Evolutionary conservation across 1,284 basidiomycete genomes (phyloP).

Genomic region (Baeospora myosura): DNA sequence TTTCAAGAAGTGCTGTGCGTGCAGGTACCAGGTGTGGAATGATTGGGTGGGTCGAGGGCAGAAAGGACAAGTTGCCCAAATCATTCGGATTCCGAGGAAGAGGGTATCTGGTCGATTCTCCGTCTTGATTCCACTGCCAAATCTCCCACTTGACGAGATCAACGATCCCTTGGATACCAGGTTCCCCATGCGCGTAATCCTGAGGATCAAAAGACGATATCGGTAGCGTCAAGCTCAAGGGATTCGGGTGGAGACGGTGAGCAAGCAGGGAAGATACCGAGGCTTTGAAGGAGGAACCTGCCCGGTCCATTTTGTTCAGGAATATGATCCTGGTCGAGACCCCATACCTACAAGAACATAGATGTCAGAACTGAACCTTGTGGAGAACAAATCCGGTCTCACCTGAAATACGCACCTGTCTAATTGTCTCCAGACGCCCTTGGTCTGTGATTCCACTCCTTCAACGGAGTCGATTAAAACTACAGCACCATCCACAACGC

Average conservation of each 20-base stretch:
- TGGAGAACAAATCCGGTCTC: constrained; percentile 9
- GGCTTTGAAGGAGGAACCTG: constrained; percentile 70
- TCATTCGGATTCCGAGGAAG: constrained; percentile 46
- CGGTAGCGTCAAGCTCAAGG: constrained; percentile 70
- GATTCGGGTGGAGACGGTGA: constrained; percentile 69
- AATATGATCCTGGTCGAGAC: constrained; percentile 76
- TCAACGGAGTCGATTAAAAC: constrained; percentile 87
- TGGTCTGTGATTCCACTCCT: constrained; percentile 86
- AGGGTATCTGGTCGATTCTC: constrained; percentile 35
- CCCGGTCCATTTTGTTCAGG: constrained; percentile 83
- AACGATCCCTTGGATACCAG: constrained; percentile 70
- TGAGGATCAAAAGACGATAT: constrained; percentile 61
- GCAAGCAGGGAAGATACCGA: constrained; percentile 66
- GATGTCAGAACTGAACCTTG: constrained; percentile 7
- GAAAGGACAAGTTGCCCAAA: constrained; percentile 37
- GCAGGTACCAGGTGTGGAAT: constrained; percentile 59
- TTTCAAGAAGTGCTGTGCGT: constrained; percentile 65
- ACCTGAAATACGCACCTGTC: constrained; percentile 54
- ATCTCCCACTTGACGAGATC: constrained; percentile 77
- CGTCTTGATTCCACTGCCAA: constrained; percentile 60
- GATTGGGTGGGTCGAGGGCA: constrained; percentile 52
- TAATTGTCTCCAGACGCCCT: constrained; percentile 81
- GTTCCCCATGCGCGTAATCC: constrained; percentile 64
- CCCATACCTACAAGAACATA: constrained; percentile 49
- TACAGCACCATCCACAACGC: constrained; percentile 84